Conservation (phyloP, 2,329 filamentous ascomycete species). For the Nigrospora osmanthi region DNA sequence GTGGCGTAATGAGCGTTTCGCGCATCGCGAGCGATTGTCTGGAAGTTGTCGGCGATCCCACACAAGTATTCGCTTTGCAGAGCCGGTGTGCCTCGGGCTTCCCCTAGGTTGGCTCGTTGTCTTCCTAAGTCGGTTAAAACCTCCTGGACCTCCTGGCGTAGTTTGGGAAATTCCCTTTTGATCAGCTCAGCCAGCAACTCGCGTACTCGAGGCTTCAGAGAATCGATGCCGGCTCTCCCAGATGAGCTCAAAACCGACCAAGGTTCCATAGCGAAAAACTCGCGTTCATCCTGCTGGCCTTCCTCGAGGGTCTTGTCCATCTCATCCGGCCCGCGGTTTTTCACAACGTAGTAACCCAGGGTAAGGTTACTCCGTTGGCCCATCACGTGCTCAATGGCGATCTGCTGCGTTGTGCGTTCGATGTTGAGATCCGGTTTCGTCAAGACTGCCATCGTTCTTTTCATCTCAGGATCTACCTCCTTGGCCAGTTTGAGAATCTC, state of each 20-base stretch:
- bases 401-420: conserved; percentile 28
- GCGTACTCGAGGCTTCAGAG: conserved; percentile 26
- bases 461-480: conserved; percentile 18
- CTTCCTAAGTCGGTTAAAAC: conserved; percentile 6
- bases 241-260: conserved; percentile 22
- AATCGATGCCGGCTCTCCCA: conserved; percentile 19
- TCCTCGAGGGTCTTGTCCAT: conserved; percentile 18
- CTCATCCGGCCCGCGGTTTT: conserved; percentile 38
- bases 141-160: conserved; percentile 13
- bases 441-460: conserved; percentile 24
- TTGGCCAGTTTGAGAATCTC: conserved; percentile 28
- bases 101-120: conserved; percentile 12
- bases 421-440: conserved; percentile 46
- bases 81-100: conserved; percentile 12
- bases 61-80: conserved; percentile 18
- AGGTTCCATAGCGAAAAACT: conserved; percentile 26
- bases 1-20: conserved; percentile 15
- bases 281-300: conserved; percentile 22
- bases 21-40: conserved; percentile 13
- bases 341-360: conserved; percentile 41
- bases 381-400: conserved; percentile 30
- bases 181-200: conserved; percentile 31
- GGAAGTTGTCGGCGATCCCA: conserved; percentile 18
- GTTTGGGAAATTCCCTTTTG: conserved; percentile 21
- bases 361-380: conserved; percentile 31